Evolutionary conservation across 2,329 filamentous ascomycete genomes (phyloP), one percentile per base, ranked within the genome.

Genomic region (Fusarium tanahbumbuense): DNA sequence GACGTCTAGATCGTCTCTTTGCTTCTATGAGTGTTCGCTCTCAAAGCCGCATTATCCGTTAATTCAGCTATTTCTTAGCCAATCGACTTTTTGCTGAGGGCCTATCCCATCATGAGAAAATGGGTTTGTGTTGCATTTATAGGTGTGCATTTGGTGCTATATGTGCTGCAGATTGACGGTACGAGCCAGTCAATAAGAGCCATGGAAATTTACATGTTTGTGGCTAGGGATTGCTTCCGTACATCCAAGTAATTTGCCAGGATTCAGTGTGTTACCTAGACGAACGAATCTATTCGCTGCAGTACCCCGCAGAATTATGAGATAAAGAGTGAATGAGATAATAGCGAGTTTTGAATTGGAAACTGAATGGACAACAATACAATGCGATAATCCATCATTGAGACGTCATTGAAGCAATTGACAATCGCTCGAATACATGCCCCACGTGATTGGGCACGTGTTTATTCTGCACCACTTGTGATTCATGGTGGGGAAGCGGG

Each of bases 401-500:
- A 28, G 37, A 32, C 37, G 44, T 50, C 32, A 47, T 58, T 59
- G 60, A 22, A 42, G 40, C 60, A 8, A 46, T 52, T 45, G 16
- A 16, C 25, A 37, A 40, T 30, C 16, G 27, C 6, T 20, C 11
- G 22, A 10, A 25, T 20, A 10, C 5, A 6, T 3, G 0, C 0
- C 2, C 4, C 68, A 74, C 64, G 67, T 68, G 72, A 45, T 0
- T 0, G 0, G 0, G 1, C 73, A 75, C 73, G 73, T 75, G 73
- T 50, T 4, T 5, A 5, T 1, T 3, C 6, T 18, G 3, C 11
- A 61, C 37, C 47, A 47, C 23, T 64, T 73, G 57, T 63, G 23
- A 53, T 56, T 64, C 28, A 67, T 70, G 60, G 72, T 74, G 74
- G 74, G 73, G 60, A 62, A 62, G 34, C 56, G 53, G 62, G 55